These are phyloP conservation scores for Onygena corvina DNA, from an alignment of 2,329 filamentous ascomycete species.

Conservation along the genomic window DNA sequence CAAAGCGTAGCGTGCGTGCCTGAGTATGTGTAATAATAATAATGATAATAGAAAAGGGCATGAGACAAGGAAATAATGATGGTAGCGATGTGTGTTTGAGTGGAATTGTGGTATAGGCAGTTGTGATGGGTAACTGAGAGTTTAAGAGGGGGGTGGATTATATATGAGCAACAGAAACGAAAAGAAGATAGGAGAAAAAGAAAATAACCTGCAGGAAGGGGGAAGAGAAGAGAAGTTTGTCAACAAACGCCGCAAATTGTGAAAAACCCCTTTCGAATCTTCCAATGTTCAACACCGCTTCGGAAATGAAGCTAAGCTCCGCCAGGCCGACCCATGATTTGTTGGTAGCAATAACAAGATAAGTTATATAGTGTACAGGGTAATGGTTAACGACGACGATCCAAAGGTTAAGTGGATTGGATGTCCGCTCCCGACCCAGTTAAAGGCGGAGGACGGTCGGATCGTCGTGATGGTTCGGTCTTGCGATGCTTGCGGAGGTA, in stretches of 20 bases:
- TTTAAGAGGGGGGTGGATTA: constrained; percentile 3
- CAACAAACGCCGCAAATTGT: constrained; percentile 6
- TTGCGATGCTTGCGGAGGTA: neutral
- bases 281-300: constrained; percentile 6
- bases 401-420: neutral
- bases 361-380: constrained; percentile 7
- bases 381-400: neutral
- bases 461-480: constrained; percentile 6
- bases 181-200: neutral
- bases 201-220: neutral
- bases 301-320: constrained; percentile 3
- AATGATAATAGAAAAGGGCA: neutral
- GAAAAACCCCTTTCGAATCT: neutral
- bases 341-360: constrained; percentile 4
- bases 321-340: constrained; percentile 4
- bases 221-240: constrained; percentile 7
- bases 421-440: neutral
- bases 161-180: neutral
- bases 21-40: constrained; percentile 3
- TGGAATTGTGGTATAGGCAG: neutral
- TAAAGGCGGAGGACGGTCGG: neutral
- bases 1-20: neutral
- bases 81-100: neutral
- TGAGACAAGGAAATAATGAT: neutral
- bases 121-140: neutral